Conservation (phyloP, 345 rosid genomes). For the Lepidium aucheri region DNA sequence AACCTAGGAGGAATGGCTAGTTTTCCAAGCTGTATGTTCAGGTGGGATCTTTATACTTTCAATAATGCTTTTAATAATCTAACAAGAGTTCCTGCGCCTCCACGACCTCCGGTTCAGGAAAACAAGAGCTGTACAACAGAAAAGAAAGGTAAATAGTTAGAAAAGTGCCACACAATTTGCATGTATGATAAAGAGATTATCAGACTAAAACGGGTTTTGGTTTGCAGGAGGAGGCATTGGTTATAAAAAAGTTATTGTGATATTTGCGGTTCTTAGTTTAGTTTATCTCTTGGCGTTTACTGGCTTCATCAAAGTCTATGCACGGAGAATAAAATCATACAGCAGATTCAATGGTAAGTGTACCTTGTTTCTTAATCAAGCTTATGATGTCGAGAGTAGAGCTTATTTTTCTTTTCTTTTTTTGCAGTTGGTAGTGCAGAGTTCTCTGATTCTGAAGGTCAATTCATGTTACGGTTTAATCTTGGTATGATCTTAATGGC, state of each 20-base stretch:
- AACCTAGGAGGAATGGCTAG: slow-evolving; percentile 26
- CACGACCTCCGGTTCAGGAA: neutral
- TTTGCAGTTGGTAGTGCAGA: neutral
- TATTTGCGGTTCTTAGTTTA: slow-evolving; percentile 3
- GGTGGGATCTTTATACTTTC: slow-evolving; percentile 31
- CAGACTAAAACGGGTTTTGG: neutral
- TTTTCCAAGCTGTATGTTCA: slow-evolving; percentile 33
- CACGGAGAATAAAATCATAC: neutral
- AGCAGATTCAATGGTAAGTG: neutral
- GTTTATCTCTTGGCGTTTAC: neutral
- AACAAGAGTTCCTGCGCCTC: neutral
- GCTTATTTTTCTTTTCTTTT: neutral
- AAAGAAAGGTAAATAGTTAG: neutral
- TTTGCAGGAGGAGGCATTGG: neutral
- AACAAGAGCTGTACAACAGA: neutral
- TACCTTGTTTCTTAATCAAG: neutral
- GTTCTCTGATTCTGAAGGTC: neutral
- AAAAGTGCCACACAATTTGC: neutral
- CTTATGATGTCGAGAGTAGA: neutral
- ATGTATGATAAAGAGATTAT: neutral
- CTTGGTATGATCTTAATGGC: neutral
- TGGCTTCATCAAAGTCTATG: neutral
- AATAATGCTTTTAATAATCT: neutral
- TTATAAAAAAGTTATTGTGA: neutral
- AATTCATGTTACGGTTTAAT: slow-evolving; percentile 5